A percentile compares a stretch with the other conserved stretches of the same genome.
Evolutionary conservation across 768 basidiomycete genomes (phyloP).

Genomic region (Kwoniella heveanensis): DNA sequence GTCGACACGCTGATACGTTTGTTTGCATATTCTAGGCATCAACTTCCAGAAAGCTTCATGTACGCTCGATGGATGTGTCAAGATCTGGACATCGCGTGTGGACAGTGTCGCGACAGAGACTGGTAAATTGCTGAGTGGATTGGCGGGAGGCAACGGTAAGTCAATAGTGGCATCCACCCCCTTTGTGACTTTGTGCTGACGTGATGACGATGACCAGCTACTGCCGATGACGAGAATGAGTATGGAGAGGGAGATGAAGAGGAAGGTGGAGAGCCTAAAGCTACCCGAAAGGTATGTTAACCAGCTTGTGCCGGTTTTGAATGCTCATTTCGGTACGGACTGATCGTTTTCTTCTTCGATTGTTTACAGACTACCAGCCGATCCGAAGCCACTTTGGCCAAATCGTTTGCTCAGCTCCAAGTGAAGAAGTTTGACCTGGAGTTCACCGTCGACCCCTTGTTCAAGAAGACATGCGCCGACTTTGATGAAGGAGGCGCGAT

Average conservation of each 20-base stretch:
- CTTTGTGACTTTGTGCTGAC: not conserved
- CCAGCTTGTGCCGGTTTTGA: not conserved
- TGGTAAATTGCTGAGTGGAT: slow-evolving; percentile 87
- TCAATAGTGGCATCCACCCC: not conserved
- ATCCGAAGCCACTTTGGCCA: slow-evolving; percentile 83
- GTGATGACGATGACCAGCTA: slow-evolving; percentile 44
- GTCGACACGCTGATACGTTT: not conserved
- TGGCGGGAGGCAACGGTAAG: slow-evolving; percentile 61
- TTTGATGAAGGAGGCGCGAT: slow-evolving; percentile 98
- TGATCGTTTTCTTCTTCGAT: not conserved
- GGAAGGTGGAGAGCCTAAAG: slow-evolving; percentile 61
- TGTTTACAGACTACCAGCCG: slow-evolving; percentile 59
- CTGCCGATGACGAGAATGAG: slow-evolving; percentile 64
- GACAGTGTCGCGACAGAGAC: slow-evolving; percentile 97
- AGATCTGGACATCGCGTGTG: slow-evolving; percentile 98
- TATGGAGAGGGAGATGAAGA: slow-evolving; percentile 69
- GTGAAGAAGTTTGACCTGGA: slow-evolving; percentile 94
- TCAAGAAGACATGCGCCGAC: slow-evolving; percentile 95
- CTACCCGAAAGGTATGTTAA: slow-evolving; percentile 58
- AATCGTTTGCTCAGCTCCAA: slow-evolving; percentile 74
- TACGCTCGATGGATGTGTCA: slow-evolving; percentile 97
- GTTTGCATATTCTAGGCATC: slow-evolving; percentile 60
- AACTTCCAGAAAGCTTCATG: slow-evolving; percentile 98
- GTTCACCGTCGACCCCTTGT: slow-evolving; percentile 93
- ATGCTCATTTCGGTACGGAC: not conserved